Evolutionary conservation across 75 land plant species (phyloP).

Genomic region (Cryptomeria japonica): DNA sequence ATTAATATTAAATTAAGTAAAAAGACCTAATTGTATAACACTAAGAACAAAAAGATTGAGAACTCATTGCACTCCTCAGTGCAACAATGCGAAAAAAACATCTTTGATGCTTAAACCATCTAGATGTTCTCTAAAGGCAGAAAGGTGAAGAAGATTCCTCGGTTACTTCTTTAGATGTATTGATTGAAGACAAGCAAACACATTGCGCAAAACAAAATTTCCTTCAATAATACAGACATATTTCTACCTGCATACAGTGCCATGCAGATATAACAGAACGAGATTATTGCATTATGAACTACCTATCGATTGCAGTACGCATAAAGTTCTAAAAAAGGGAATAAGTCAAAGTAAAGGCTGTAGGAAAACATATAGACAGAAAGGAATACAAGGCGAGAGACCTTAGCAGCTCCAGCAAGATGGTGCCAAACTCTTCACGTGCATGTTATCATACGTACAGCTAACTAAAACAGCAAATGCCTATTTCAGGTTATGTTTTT

Average conservation of each 20-base stretch:
- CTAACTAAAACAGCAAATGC: neutral
- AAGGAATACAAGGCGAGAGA: neutral
- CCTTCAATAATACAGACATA: neutral
- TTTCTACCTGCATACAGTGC: neutral
- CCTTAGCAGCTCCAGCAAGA: constrained; percentile 1
- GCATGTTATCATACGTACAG: neutral
- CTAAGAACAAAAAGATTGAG: neutral
- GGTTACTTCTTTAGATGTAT: neutral
- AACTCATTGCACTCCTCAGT: neutral
- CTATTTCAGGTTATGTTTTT: neutral
- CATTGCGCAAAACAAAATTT: neutral
- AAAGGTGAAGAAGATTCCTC: neutral
- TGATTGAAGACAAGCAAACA: neutral
- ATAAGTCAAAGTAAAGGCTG: neutral
- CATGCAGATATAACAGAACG: neutral
- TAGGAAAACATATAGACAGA: neutral
- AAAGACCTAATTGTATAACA: neutral
- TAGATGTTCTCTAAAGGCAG: neutral
- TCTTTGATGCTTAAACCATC: neutral
- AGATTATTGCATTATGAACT: neutral
- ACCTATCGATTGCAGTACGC: neutral
- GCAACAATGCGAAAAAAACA: neutral
- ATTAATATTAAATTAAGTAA: neutral
- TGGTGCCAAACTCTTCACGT: neutral
- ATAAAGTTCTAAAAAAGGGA: neutral